Evolutionary conservation across 192 early-diverging fungal species (phyloP).

Genomic region (Pilobolus umbonatus): DNA sequence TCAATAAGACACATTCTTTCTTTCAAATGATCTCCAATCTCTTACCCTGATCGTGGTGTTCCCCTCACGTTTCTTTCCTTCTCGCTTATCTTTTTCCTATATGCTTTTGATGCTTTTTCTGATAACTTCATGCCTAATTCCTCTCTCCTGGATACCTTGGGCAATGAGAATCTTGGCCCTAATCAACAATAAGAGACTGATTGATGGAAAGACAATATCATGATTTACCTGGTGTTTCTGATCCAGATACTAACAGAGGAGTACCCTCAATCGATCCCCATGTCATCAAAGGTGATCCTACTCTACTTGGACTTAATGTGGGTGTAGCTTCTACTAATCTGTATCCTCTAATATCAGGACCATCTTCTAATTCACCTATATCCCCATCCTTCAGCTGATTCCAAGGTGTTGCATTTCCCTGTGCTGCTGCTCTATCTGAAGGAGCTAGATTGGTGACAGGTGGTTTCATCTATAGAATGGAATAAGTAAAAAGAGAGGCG

Average conservation of each 20-base stretch:
- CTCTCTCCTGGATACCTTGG: slow-evolving; percentile 62
- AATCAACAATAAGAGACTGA: too few species aligned
- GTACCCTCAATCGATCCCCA: slow-evolving; percentile 84
- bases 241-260: slow-evolving; percentile 60
- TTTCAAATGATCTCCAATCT: background rate
- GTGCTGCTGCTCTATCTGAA: slow-evolving; percentile 10
- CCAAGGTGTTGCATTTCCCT: slow-evolving; percentile 20
- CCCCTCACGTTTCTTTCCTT: slow-evolving; percentile 1
- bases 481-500: too few species aligned
- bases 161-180: slow-evolving; percentile 52
- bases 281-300: slow-evolving; percentile 75
- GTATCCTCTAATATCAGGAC: slow-evolving; percentile 43
- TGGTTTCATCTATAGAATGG: background rate
- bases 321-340: slow-evolving; percentile 68
- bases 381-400: slow-evolving; percentile 10
- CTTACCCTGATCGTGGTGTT: slow-evolving; percentile 15
- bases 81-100: slow-evolving; percentile 29
- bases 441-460: background rate
- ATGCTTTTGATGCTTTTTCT: slow-evolving; percentile 55
- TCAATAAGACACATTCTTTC: background rate
- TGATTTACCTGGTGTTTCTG: slow-evolving; percentile 38
- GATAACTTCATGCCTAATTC: slow-evolving; percentile 55
- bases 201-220: background rate
- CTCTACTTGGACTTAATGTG: slow-evolving; percentile 50
- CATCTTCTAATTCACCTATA: background rate